A percentile compares a stretch with the other conserved stretches of the same genome.
Conservation (phyloP, 2,329 filamentous ascomycete species). For the Calonectria naviculata region DNA sequence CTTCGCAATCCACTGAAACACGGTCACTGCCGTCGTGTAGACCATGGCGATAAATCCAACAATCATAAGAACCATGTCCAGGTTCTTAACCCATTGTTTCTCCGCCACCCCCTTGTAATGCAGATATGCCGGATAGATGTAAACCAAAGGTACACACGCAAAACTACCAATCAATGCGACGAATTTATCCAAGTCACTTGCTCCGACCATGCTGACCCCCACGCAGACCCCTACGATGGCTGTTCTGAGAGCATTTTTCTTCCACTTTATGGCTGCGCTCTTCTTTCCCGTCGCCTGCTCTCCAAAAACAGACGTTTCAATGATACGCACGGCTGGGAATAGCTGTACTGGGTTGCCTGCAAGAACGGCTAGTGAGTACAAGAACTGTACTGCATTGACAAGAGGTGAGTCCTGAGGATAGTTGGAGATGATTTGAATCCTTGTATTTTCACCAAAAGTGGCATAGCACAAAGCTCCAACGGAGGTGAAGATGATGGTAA, state of each 20-base stretch:
- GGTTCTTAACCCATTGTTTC: constrained; percentile 63
- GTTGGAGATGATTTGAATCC: constrained; percentile 81
- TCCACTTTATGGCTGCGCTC: constrained; percentile 75
- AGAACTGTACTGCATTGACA: constrained; percentile 81
- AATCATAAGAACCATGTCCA: constrained; percentile 72
- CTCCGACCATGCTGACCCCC: constrained; percentile 70
- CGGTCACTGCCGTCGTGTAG: constrained; percentile 75
- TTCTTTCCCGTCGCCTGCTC: constrained; percentile 73
- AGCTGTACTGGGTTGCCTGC: constrained; percentile 80
- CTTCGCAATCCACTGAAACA: constrained; percentile 48
- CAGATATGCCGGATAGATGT: constrained; percentile 79
- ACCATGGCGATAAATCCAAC: constrained; percentile 75
- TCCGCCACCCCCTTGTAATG: constrained; percentile 76
- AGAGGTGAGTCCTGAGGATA: constrained; percentile 76
- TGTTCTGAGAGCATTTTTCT: constrained; percentile 76
- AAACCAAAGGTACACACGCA: constrained; percentile 80
- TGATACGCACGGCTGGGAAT: constrained; percentile 78
- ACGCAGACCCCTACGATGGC: constrained; percentile 68
- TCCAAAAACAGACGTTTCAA: constrained; percentile 76
- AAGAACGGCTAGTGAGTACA: constrained; percentile 80
- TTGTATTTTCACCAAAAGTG: constrained; percentile 75
- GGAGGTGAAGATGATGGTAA: constrained; percentile 78
- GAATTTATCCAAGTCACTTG: constrained; percentile 78
- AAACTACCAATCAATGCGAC: constrained; percentile 80
- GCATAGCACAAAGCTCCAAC: constrained; percentile 80